Percentiles rank a stretch among this genome's conserved stretches.
Conservation (phyloP, 352 stramenopile genomes). For the Globisporangium solare region DNA sequence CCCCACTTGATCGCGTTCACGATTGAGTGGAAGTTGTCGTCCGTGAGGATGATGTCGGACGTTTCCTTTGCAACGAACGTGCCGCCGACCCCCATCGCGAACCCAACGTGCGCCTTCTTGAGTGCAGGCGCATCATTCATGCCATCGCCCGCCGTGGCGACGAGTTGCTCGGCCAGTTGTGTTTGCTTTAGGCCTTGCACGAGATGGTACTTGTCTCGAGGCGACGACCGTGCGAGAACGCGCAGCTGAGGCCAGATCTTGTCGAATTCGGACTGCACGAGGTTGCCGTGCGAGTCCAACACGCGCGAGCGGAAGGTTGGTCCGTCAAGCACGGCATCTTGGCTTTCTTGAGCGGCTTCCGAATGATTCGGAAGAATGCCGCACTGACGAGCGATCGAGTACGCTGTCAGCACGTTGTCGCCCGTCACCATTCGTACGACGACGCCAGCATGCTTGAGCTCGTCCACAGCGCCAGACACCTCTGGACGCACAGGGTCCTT, state of each 20-base stretch:
- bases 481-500: slow-evolving; percentile 90
- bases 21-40: slow-evolving; percentile 92
- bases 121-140: slow-evolving; percentile 92
- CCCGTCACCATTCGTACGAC: slow-evolving; percentile 90
- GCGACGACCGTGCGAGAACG: slow-evolving; percentile 89
- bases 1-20: slow-evolving; percentile 91
- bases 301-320: slow-evolving; percentile 45
- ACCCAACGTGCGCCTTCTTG: slow-evolving; percentile 86
- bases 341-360: slow-evolving; percentile 14
- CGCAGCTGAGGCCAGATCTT: slow-evolving; percentile 76
- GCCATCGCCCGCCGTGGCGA: slow-evolving; percentile 91
- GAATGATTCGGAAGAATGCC: slow-evolving; percentile 66
- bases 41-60: slow-evolving; percentile 89
- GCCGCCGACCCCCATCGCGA: slow-evolving; percentile 86
- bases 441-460: slow-evolving; percentile 90
- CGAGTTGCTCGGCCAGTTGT: slow-evolving; percentile 40
- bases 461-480: slow-evolving; percentile 84
- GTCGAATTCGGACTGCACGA: slow-evolving; percentile 73
- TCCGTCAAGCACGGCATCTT: slow-evolving; percentile 36
- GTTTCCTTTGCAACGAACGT: slow-evolving; percentile 88
- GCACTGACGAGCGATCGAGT: slow-evolving; percentile 83
- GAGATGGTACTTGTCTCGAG: slow-evolving; percentile 89
- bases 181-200: slow-evolving; percentile 82
- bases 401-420: slow-evolving; percentile 88
- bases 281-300: slow-evolving; percentile 35